phyloP scores from a whole-genome alignment of 192 early-diverging fungal genomes.

The Coemansia sp. region DNA sequence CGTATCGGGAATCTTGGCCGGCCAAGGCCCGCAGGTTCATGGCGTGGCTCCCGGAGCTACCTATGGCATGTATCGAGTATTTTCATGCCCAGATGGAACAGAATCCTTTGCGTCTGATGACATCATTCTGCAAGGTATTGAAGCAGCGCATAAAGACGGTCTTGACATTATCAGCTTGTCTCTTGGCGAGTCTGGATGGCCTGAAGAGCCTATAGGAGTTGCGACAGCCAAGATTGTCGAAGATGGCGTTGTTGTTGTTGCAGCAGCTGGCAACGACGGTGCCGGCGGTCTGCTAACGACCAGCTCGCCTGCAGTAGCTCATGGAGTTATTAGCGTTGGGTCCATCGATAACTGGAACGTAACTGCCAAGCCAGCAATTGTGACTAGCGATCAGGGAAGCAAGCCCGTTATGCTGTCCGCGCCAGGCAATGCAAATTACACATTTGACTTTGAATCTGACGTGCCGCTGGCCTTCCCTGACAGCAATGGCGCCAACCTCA shows the following conservation, averaged over 20 bases:
- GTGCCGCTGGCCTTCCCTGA: slow-evolving; percentile 13
- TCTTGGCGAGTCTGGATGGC: slow-evolving; percentile 61
- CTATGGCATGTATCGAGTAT: slow-evolving; percentile 65
- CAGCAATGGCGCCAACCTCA: slow-evolving; percentile 1
- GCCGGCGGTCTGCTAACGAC: slow-evolving; percentile 57
- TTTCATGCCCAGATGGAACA: slow-evolving; percentile 54
- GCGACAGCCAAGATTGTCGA: slow-evolving; percentile 22
- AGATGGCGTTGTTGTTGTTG: slow-evolving; percentile 62
- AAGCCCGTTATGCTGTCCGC: neutral
- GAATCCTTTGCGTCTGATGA: slow-evolving; percentile 38
- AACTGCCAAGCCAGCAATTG: slow-evolving; percentile 22
- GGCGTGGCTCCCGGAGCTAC: slow-evolving; percentile 67
- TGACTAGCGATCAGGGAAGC: slow-evolving; percentile 15
- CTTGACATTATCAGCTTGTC: slow-evolving; percentile 66
- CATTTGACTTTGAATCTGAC: slow-evolving; percentile 4
- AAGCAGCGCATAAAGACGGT: slow-evolving; percentile 45
- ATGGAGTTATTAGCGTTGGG: slow-evolving; percentile 61
- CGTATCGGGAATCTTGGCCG: slow-evolving; percentile 63
- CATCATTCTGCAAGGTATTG: slow-evolving; percentile 61
- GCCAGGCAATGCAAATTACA: neutral
- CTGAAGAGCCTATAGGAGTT: slow-evolving; percentile 55
- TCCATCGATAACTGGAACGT: slow-evolving; percentile 55
- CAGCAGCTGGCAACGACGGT: slow-evolving; percentile 78
- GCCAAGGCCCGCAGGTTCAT: slow-evolving; percentile 37
- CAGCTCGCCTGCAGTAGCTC: slow-evolving; percentile 51